Evolutionary conservation across 2,329 filamentous ascomycete species (phyloP), one percentile per base, ranked within the genome.

Genomic region (Aspergillus fischeri): DNA sequence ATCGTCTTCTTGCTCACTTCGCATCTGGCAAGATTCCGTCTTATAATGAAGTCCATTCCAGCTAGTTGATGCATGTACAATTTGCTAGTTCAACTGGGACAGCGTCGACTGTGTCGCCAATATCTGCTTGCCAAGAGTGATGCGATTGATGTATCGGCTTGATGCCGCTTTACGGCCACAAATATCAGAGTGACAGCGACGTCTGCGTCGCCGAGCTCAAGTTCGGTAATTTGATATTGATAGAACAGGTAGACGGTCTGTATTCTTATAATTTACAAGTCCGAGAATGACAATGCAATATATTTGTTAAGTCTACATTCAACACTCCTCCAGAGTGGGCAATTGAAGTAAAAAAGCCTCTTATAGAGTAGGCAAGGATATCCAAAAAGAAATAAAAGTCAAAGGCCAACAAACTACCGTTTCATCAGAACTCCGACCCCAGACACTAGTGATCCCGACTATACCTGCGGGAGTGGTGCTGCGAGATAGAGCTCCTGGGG

Each of bases 1-100:
- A 90, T 55, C 83, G 81, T 54, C 78, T 97, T n/a, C 77, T 97
- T 41, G 78, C 80, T n/a, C 92, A 87, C 70, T 97, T 95, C 64
- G 75, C 70, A 35, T 64, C 69, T 21, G 72, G 71, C 25, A 67
- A 67, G 7, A 70, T 79, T 21, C 77, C 77, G 1, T 65, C 66
- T 6, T 68, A 75, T 21, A 63, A 72, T 35, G 66, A 73, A 53
- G 66, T 78, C 42, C 71, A 73, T 38, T 54, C 54, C 4, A 54
- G 35, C 47, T 53, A 49, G 55, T 21, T 27, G 29, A 14, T 25
- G 14, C 11, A 27, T 47, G 21, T 17, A 24, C 44, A 24, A 27
- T 25, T 21, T 20, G 24, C 21, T 47, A 24, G 5, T 47, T 14
- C 20, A 47, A 47, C 44, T 3, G 21, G 3, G 44, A 14, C 44